Base-by-base conservation (phyloP, 371 early-diverging fungal genomes). In the Paraphysoderma sedebokerense region DNA sequence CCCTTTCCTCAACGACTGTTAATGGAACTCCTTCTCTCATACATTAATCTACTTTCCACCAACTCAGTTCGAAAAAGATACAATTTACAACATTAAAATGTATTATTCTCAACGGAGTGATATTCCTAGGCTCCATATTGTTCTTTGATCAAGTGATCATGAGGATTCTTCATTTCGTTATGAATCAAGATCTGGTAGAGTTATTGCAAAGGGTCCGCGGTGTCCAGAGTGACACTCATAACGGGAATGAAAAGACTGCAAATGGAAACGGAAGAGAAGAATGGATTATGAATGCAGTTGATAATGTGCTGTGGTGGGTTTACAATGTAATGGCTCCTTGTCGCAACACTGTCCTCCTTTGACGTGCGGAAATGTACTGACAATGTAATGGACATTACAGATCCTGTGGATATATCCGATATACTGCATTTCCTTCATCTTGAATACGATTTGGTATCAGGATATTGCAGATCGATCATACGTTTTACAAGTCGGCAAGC, bases 321-420 rank as follows among this genome's bases (percentile, higher is more conserved):
- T n/a, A 13, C 35, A 34, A n/a, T 34, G 15, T 34, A 13, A n/a
- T n/a, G 35, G n/a, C 13, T 13, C 13, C 15, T n/a, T 13, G 15
- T 34, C 35, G 35, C n/a, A n/a, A n/a, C n/a, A 15, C 35, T 34
- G 35, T 34, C n/a, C n/a, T 15, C 13, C 35, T 13, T 34, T 13
- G 35, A n/a, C n/a, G 13, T 34, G 15, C n/a, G n/a, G 15, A 15
- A 13, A 34, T n/a, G n/a, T n/a, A n/a, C n/a, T n/a, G n/a, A n/a
- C n/a, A n/a, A n/a, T 31, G 17, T 26, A 27, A 12, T 24, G 26
- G 32, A 15, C 11, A 28, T 45, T 20, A 22, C 49, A 58, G 41
- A 36, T 54, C 9, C 27, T 60, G 8, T 67, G 63, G 62, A 32
- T 57, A 15, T 67, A 59, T 33, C 63, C 67, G 5, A 34, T 64